Evolutionary conservation across 2,329 filamentous ascomycete genomes (phyloP).

Genomic region (Sarocladiaceae sp.): DNA sequence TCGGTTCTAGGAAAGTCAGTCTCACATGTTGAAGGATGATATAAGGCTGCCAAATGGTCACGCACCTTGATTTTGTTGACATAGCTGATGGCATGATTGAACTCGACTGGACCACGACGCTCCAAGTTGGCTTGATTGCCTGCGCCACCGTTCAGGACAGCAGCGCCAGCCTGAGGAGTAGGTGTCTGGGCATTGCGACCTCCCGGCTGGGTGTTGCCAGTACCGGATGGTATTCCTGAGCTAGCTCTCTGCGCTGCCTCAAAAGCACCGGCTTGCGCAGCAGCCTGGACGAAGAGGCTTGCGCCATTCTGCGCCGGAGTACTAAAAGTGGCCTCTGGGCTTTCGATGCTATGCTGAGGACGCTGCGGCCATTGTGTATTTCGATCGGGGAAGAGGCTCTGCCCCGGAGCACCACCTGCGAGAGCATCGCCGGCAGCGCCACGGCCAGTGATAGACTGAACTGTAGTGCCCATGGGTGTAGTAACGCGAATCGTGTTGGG

Average conservation of each 20-base stretch:
- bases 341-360: constrained; percentile 55
- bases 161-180: constrained; percentile 51
- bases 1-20: constrained; percentile 63
- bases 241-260: constrained; percentile 27
- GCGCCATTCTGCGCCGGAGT: constrained; percentile 49
- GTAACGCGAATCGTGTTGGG: constrained; percentile 96
- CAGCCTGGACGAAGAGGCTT: constrained; percentile 41
- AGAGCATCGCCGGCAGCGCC: constrained; percentile 35
- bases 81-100: constrained; percentile 98
- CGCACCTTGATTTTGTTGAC: constrained; percentile 99
- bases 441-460: constrained; percentile 71
- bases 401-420: constrained; percentile 30
- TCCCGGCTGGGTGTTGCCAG: constrained; percentile 37
- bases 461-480: constrained; percentile 95
- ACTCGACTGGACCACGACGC: constrained; percentile 92
- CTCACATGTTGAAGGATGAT: constrained; percentile 9
- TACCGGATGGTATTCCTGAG: constrained; percentile 23
- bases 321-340: constrained; percentile 59
- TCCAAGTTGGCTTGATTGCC: constrained; percentile 63
- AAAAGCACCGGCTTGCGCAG: constrained; percentile 26
- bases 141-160: constrained; percentile 57
- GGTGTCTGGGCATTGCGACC: constrained; percentile 55
- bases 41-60: too few species aligned
- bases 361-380: constrained; percentile 50
- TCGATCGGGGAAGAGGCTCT: constrained; percentile 44